A percentile compares a stretch with the other conserved stretches of the same genome.
These are phyloP conservation scores for Teratosphaeria zuluensis DNA, from an alignment of 2,329 filamentous ascomycete genomes.

Conservation along the genomic window DNA sequence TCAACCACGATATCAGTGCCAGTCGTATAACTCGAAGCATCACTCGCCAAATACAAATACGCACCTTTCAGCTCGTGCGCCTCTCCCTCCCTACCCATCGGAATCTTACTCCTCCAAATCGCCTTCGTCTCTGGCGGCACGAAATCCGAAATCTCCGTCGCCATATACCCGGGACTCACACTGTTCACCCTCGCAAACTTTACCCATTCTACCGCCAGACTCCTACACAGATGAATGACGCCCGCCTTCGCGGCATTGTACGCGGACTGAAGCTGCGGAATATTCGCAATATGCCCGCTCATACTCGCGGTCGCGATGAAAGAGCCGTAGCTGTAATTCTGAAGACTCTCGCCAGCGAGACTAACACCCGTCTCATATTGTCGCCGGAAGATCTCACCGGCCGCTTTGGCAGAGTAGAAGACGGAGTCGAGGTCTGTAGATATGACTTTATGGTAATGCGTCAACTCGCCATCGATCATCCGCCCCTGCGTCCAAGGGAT, in stretches of 20 bases:
- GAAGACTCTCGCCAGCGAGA: constrained; percentile 26
- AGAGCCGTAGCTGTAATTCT: constrained; percentile 20
- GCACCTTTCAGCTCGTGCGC: constrained; percentile 71
- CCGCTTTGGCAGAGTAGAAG: constrained; percentile 66
- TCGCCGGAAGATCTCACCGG: constrained; percentile 58
- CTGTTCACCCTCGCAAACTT: constrained; percentile 64
- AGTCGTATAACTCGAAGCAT: constrained; percentile 75
- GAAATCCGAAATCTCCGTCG: constrained; percentile 62
- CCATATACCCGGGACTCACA: constrained; percentile 66
- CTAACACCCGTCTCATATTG: constrained; percentile 57
- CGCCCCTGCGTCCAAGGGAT: constrained; percentile 62
- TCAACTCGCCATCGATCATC: constrained; percentile 54
- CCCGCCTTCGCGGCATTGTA: constrained; percentile 27
- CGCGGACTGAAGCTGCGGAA: constrained; percentile 63
- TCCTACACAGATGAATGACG: constrained; percentile 46
- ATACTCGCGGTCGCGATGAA: constrained; percentile 70
- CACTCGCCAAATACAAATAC: constrained; percentile 71
- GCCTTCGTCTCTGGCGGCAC: constrained; percentile 56
- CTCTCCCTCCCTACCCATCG: constrained; percentile 67
- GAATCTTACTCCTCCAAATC: constrained; percentile 69
- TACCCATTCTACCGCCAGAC: constrained; percentile 66
- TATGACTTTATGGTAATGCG: constrained; percentile 59
- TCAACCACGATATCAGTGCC: constrained; percentile 58
- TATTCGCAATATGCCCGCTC: constrained; percentile 67
- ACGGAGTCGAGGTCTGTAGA: constrained; percentile 65